Conservation (phyloP, 345 rosid genomes). For the Balakata baccata region DNA sequence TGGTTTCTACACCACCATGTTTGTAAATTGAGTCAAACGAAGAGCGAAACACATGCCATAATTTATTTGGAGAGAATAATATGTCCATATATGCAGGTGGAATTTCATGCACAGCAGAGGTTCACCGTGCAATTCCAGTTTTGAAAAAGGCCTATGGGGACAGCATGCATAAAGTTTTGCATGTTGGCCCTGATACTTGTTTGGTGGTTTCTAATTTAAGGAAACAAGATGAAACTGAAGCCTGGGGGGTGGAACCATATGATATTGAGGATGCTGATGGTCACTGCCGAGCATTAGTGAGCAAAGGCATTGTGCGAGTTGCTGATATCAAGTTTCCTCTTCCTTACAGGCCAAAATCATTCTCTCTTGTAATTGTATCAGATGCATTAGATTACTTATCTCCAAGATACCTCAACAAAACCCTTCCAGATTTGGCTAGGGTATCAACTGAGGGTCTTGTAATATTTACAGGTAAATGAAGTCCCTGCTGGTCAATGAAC, state of each 20-base stretch:
- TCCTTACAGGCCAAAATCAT: conserved; percentile 84
- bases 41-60: background rate
- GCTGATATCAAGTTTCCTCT: conserved; percentile 90
- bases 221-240: conserved; percentile 85
- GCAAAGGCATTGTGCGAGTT: conserved; percentile 77
- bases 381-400: conserved; percentile 92
- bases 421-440: conserved; percentile 83
- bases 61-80: background rate
- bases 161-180: conserved; percentile 84
- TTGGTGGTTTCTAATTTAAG: conserved; percentile 73
- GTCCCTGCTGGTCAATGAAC: background rate
- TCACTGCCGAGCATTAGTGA: conserved; percentile 66
- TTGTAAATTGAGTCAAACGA: background rate
- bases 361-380: conserved; percentile 82
- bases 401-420: conserved; percentile 84
- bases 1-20: background rate
- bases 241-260: conserved; percentile 96
- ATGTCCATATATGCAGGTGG: conserved; percentile 43
- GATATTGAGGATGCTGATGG: conserved; percentile 85
- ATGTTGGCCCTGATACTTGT: conserved; percentile 92
- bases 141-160: conserved; percentile 82
- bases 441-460: conserved; percentile 74
- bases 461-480: conserved; percentile 48
- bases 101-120: conserved; percentile 69
- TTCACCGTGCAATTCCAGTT: conserved; percentile 66